Percentiles rank a stretch among this genome's conserved stretches.
These are phyloP conservation scores for Candida insectorum DNA, from an alignment of 805 yeast genomes.

Conservation along the genomic window DNA sequence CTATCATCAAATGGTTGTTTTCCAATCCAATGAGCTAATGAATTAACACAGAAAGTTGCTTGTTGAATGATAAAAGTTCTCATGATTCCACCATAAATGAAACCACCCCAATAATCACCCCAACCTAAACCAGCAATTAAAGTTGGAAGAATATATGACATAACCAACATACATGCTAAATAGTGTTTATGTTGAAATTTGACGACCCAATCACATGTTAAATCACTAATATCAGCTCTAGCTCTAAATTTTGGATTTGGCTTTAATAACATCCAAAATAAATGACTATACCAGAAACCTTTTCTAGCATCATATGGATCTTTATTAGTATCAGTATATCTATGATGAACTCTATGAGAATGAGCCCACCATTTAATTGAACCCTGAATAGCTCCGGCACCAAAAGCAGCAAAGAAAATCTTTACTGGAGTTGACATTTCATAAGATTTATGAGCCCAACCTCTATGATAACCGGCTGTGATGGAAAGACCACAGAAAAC, in stretches of 20 bases:
- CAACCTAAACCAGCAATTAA: conserved; percentile 55
- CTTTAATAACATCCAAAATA: conserved; percentile 81
- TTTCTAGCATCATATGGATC: conserved; percentile 85
- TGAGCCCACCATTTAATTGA: conserved; percentile 90
- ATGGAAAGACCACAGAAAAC: conserved; percentile 66
- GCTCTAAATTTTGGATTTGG: conserved; percentile 83
- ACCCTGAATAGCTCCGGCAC: conserved; percentile 82
- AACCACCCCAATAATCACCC: conserved; percentile 67
- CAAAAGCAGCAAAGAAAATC: conserved; percentile 68
- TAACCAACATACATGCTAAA: conserved; percentile 52
- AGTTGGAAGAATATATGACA: conserved; percentile 66
- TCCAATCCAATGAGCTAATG: conserved; percentile 85
- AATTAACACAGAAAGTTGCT: conserved; percentile 83
- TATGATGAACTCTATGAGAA: conserved; percentile 80
- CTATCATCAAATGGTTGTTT: conserved; percentile 82
- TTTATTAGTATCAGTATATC: conserved; percentile 79
- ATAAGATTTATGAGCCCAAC: conserved; percentile 75
- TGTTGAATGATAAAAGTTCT: conserved; percentile 73
- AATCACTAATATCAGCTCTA: conserved; percentile 76
- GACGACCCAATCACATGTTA: conserved; percentile 74
- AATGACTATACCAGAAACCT: conserved; percentile 81
- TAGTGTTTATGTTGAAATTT: conserved; percentile 82
- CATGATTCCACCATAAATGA: conserved; percentile 70
- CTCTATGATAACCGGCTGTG: conserved; percentile 82
- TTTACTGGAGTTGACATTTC: conserved; percentile 59